These are phyloP conservation scores for Puccinia triticina DNA, from an alignment of 1,284 basidiomycete species.

Conservation along the genomic window DNA sequence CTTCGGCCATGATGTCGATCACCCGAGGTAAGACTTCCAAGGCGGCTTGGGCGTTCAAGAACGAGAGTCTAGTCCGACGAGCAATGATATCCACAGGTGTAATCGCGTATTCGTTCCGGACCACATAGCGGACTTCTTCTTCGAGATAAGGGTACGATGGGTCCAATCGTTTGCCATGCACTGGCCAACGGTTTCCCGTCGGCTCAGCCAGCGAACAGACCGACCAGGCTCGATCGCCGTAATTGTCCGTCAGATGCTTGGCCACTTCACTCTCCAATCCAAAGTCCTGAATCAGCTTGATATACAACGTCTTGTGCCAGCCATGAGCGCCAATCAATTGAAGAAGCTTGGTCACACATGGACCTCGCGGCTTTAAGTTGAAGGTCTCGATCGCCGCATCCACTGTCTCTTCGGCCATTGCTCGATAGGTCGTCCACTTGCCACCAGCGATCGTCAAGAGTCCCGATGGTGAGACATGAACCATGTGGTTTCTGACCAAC, in stretches of 20 bases:
- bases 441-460: slow-evolving; percentile 94
- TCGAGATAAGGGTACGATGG: slow-evolving; percentile 86
- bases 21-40: slow-evolving; percentile 81
- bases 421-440: slow-evolving; percentile 97
- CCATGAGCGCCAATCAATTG: slow-evolving; percentile 89
- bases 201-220: slow-evolving; percentile 80
- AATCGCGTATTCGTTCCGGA: slow-evolving; percentile 85
- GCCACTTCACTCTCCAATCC: slow-evolving; percentile 90
- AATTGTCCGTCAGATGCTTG: slow-evolving; percentile 86
- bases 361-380: slow-evolving; percentile 66
- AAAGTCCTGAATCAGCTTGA: slow-evolving; percentile 83
- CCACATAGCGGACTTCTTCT: slow-evolving; percentile 88
- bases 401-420: slow-evolving; percentile 95
- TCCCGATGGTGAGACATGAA: slow-evolving; percentile 78
- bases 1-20: slow-evolving; percentile 86
- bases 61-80: slow-evolving; percentile 84
- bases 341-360: slow-evolving; percentile 77
- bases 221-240: slow-evolving; percentile 95
- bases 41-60: slow-evolving; percentile 87
- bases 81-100: slow-evolving; percentile 90
- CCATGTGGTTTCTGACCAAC: slow-evolving; percentile 91
- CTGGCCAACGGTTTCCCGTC: slow-evolving; percentile 79
- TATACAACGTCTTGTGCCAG: slow-evolving; percentile 96
- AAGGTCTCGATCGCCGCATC: slow-evolving; percentile 83
- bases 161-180: slow-evolving; percentile 78